Evolutionary conservation across 2,329 filamentous ascomycete species (phyloP).

Genomic region (Cordyceps javanica): DNA sequence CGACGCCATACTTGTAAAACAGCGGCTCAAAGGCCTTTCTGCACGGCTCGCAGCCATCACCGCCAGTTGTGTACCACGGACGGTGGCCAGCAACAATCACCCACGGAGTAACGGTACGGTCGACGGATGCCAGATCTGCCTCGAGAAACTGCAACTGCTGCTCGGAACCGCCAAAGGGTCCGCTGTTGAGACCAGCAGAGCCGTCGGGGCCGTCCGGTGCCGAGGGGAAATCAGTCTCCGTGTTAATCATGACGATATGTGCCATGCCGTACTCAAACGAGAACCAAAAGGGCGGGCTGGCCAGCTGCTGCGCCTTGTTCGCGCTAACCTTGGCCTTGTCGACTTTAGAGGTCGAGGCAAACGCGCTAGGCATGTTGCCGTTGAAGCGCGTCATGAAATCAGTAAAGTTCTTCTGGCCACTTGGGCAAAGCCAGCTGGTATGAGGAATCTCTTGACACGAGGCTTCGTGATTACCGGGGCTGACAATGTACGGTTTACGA

Average conservation of each 20-base stretch:
- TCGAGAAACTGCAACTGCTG: conserved; percentile 50
- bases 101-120: conserved; percentile 47
- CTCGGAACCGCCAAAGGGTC: conserved; percentile 40
- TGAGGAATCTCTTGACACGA: conserved; percentile 34
- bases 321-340: conserved; percentile 35
- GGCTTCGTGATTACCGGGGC: conserved; percentile 52
- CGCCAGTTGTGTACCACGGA: conserved; percentile 40
- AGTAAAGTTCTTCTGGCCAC: conserved; percentile 55
- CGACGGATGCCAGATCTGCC: conserved; percentile 49
- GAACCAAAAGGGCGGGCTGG: conserved; percentile 23
- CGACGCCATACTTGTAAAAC: conserved; percentile 50
- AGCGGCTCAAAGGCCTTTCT: conserved; percentile 47
- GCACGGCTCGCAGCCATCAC: conserved; percentile 39
- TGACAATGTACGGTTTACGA: conserved; percentile 43
- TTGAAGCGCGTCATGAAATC: conserved; percentile 50
- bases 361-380: conserved; percentile 40
- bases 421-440: conserved; percentile 34
- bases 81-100: conserved; percentile 32
- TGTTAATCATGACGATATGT: conserved; percentile 29
- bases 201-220: conserved; percentile 24
- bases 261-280: conserved; percentile 26
- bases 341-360: conserved; percentile 42
- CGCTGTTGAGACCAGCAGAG: conserved; percentile 31
- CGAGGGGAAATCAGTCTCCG: conserved; percentile 22
- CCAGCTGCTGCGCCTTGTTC: conserved; percentile 35